Percentiles rank a stretch among this genome's conserved stretches.
Conservation (phyloP, 805 yeast genomes). For the Kuraishia piskuri region DNA sequence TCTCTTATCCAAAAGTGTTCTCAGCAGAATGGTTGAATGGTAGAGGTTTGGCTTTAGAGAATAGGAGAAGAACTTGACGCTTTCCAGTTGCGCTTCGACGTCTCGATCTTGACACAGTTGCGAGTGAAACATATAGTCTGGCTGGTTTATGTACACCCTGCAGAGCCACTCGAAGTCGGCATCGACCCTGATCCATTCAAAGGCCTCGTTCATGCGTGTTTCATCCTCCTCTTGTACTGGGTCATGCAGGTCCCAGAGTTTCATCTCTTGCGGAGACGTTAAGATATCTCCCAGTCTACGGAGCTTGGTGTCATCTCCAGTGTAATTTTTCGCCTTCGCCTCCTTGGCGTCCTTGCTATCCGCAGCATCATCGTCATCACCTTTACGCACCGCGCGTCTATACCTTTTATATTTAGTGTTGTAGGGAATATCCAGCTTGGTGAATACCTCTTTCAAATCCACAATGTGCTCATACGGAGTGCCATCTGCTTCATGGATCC, state of each 20-base stretch:
- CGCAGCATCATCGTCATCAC: conserved; percentile 21
- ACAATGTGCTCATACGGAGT: conserved; percentile 98
- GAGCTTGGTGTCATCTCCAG: conserved; percentile 15
- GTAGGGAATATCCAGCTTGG: conserved; percentile 88
- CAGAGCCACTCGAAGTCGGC: conserved; percentile 98
- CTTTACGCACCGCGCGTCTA: conserved; percentile 54
- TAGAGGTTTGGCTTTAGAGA: conserved; percentile 47
- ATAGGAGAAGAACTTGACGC: conserved; percentile 64
- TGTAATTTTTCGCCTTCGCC: neutral
- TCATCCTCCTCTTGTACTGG: conserved; percentile 67
- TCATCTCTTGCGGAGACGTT: conserved; percentile 47
- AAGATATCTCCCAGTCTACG: conserved; percentile 73
- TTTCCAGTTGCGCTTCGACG: conserved; percentile 89
- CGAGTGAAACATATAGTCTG: conserved; percentile 91
- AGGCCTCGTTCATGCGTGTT: conserved; percentile 68
- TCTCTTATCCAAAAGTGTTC: conserved; percentile 77
- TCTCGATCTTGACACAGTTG: conserved; percentile 93
- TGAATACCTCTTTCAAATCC: conserved; percentile 74
- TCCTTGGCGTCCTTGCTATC: conserved; percentile 13
- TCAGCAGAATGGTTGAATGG: conserved; percentile 66
- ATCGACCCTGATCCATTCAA: conserved; percentile 97
- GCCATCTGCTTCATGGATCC: conserved; percentile 97
- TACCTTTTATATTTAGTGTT: conserved; percentile 86
- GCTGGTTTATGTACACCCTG: conserved; percentile 70
- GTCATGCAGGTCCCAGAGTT: conserved; percentile 67